phyloP scores from a whole-genome alignment of 306 rosid genomes.

The Cercis canadensis region DNA sequence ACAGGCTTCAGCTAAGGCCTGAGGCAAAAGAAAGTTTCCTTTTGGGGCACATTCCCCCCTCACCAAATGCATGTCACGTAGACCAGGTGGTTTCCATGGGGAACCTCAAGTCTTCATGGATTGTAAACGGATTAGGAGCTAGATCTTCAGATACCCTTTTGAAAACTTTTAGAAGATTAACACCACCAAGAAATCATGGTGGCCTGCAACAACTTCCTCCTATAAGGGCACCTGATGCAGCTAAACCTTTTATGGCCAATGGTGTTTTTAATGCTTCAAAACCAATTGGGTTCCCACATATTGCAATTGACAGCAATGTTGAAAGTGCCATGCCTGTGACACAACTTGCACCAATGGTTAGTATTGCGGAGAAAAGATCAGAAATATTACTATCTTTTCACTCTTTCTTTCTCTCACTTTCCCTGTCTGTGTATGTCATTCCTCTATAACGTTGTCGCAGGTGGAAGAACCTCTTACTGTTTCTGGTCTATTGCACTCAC shows the following conservation, averaged over 20 bases:
- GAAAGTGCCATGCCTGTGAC: constrained; percentile 43
- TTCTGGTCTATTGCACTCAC: constrained; percentile 60
- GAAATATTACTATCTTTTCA: constrained; percentile 41
- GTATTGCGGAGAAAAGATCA: constrained; percentile 40
- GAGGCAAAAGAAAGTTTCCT: constrained; percentile 35
- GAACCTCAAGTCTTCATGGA: constrained; percentile 32
- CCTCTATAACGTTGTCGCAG: constrained; percentile 35
- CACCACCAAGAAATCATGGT: constrained; percentile 47
- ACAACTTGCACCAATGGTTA: constrained; percentile 38
- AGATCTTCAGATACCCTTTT: constrained; percentile 47
- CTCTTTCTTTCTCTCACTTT: neutral
- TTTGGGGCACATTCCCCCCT: constrained; percentile 32
- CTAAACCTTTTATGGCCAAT: constrained; percentile 41
- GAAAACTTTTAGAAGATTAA: constrained; percentile 33
- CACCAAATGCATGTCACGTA: constrained; percentile 46
- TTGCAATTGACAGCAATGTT: constrained; percentile 34
- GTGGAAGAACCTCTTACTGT: constrained; percentile 50
- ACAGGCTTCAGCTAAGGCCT: constrained; percentile 36
- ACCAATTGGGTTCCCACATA: constrained; percentile 36
- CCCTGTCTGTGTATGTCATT: neutral
- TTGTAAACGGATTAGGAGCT: constrained; percentile 41
- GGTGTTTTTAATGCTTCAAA: constrained; percentile 37
- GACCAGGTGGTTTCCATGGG: constrained; percentile 41
- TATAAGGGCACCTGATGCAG: constrained; percentile 39
- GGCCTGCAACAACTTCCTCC: constrained; percentile 40